Base-by-base conservation (phyloP, 441 rosid genomes). In the Isatis lusitanica region DNA sequence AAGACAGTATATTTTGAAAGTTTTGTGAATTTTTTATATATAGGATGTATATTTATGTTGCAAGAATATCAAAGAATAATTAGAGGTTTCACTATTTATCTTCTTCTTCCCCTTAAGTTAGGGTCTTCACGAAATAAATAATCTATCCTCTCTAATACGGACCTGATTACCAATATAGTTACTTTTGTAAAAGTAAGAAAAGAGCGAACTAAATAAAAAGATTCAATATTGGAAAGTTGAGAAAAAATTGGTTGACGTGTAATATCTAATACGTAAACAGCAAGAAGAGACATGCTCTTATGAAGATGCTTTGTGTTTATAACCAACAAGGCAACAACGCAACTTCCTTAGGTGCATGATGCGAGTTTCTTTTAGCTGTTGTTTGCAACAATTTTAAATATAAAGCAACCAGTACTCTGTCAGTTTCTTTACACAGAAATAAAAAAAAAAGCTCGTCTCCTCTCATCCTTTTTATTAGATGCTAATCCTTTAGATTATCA, bases 361-460 rank as follows among this genome's bases (percentile, higher is more conserved):
- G 51, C 48, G 48, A 60, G 60, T 70, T 70, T 39, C 38, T 26
- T 70, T 61, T 61, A 61, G 51, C 51, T 70, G 26, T 52, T 60
- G 6, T 47, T 48, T 60, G 58, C 60, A 60, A 26, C 60, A 57
- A 2, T 70, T 60, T 16, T n/a, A 52, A 51, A 51, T 38, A 63
- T 9, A 30, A 50, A 51, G 12, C 69, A 62, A 62, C 60, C 28
- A 33, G 36, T n/a, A n/a, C 24, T 36, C 30, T 48, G 40, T 26
- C 26, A 24, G n/a, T 36, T 15, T 70, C 18, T 15, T 38, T 36
- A 24, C 10, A 48, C 38, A 57, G 5, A n/a, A 48, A 10, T 15
- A 70, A 6, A 4, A 30, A 33, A 48, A 18, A 5, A 38, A 39
- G 15, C 31, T 38, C 17, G 16, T 26, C 58, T 21, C 33, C 31